phyloP scores from a whole-genome alignment of 805 yeast genomes.

The Lachancea sp. region DNA sequence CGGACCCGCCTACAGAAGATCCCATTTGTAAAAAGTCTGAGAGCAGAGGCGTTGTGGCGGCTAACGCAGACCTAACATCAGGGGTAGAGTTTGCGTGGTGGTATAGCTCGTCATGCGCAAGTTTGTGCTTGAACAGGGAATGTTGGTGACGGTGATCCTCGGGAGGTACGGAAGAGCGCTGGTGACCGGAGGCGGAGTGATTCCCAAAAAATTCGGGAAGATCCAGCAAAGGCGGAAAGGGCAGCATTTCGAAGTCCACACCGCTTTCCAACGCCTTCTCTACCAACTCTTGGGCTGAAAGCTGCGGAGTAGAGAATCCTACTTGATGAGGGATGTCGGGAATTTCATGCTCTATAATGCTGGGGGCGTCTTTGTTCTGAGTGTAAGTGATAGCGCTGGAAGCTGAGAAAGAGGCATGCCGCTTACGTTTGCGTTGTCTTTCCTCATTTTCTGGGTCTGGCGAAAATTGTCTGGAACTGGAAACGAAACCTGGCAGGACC shows the following conservation, averaged over 20 bases:
- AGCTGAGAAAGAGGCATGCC: slow-evolving; percentile 43
- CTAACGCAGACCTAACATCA: slow-evolving; percentile 18
- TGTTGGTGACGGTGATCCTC: background rate
- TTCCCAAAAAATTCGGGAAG: slow-evolving; percentile 7
- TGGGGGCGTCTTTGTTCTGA: slow-evolving; percentile 11
- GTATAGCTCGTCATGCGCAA: background rate
- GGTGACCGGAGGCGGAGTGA: background rate
- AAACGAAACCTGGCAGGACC: too few species aligned
- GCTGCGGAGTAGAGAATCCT: slow-evolving; percentile 77
- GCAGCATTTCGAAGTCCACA: slow-evolving; percentile 20
- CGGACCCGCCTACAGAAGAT: slow-evolving; percentile 36
- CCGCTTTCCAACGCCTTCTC: slow-evolving; percentile 29
- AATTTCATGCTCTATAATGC: slow-evolving; percentile 11
- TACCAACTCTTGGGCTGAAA: slow-evolving; percentile 43
- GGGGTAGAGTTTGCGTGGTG: background rate
- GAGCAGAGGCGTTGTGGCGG: slow-evolving; percentile 32
- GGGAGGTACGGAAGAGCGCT: slow-evolving; percentile 1
- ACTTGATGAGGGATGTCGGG: slow-evolving; percentile 55
- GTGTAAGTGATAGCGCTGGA: slow-evolving; percentile 36
- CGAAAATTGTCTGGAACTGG: too few species aligned
- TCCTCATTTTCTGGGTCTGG: background rate
- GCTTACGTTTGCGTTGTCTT: slow-evolving; percentile 25
- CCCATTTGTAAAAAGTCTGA: slow-evolving; percentile 38
- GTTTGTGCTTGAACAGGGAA: background rate
- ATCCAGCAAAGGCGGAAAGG: slow-evolving; percentile 23